These are phyloP conservation scores for Effrenium voratum DNA, from an alignment of 73 alveolate species.

Conservation along the genomic window DNA sequence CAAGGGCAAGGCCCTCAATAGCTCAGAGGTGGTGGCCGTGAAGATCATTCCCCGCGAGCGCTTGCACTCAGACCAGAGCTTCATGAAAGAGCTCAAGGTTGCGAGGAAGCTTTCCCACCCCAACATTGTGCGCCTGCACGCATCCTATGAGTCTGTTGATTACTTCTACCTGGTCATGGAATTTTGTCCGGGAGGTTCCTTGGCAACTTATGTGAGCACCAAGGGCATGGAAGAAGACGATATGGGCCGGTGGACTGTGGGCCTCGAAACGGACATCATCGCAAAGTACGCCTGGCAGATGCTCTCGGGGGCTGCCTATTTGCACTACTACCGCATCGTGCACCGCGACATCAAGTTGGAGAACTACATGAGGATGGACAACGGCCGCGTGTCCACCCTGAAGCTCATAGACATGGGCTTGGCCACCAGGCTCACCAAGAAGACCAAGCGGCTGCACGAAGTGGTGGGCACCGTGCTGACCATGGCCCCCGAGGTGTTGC, in stretches of 20 bases:
- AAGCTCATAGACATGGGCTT: slow-evolving; percentile 62
- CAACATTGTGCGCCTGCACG: slow-evolving; percentile 58
- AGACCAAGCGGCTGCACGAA: neutral
- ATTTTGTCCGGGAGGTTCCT: slow-evolving; percentile 45
- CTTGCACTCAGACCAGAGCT: slow-evolving; percentile 56
- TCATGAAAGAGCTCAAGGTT: slow-evolving; percentile 47
- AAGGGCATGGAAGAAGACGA: slow-evolving; percentile 38
- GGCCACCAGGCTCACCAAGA: slow-evolving; percentile 24
- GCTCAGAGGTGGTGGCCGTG: neutral
- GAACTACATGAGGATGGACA: slow-evolving; percentile 33
- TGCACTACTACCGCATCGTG: slow-evolving; percentile 26
- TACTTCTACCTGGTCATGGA: slow-evolving; percentile 73
- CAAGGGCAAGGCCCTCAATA: neutral
- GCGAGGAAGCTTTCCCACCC: slow-evolving; percentile 22
- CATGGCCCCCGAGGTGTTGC: slow-evolving; percentile 41
- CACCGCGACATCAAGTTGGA: slow-evolving; percentile 57
- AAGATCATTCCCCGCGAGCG: slow-evolving; percentile 46
- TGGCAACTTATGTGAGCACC: slow-evolving; percentile 39
- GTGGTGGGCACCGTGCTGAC: slow-evolving; percentile 72
- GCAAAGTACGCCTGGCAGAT: slow-evolving; percentile 43
- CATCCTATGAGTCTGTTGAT: slow-evolving; percentile 46
- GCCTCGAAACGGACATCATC: neutral
- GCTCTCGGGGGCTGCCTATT: slow-evolving; percentile 35
- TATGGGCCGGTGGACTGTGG: slow-evolving; percentile 28
- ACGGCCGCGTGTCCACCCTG: neutral